Evolutionary conservation across 768 basidiomycete genomes (phyloP), one percentile per base, ranked within the genome.

Genomic region (Tephrocybe sp.): DNA sequence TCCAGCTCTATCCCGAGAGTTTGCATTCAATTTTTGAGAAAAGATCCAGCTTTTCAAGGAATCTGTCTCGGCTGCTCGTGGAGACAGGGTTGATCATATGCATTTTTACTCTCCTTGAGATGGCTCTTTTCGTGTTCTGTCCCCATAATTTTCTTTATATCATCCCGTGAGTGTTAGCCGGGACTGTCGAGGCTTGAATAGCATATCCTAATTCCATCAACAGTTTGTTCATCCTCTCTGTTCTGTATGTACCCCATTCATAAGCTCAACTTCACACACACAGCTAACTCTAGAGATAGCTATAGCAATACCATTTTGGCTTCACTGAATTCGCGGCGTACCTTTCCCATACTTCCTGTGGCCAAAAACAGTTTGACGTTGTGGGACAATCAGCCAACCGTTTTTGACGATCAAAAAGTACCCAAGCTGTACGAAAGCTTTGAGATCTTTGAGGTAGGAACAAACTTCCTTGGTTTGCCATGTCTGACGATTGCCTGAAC

Each of bases 71-170:
- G 17, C 40, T 61, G 26, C 57, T 57, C n/a, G 48, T 65, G 17
- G 61, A 65, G 38, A 65, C 58, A 37, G 62, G 61, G 10, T 51
- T 65, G 55, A 43, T 56, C 15, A 56, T 55, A 23, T 45, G 45
- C 30, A 45, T 45, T 45, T 12, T 45, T 5, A 17, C 17, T 20
- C 45, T 45, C 12, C 28, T 45, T 33, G 17, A 5, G 2, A 18
- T 45, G 45, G 9, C 25, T 9, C 20, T 45, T 11, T 45, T 45
- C 32, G 17, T 33, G 30, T 45, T 45, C 33, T 33, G 45, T 21
- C 30, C 30, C 3, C 45, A 45, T 21, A 45, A 32, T 18, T 45
- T 33, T 26, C 30, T 10, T 11, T 45, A 18, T 45, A 26, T 45
- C 17, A 18, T 45, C 11, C 45, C 45, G 45, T 45, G 25, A 34